A percentile compares a stretch with the other conserved stretches of the same genome.
phyloP scores from a whole-genome alignment of 768 basidiomycete species.

The Phlebiopsis flavidoalba region DNA sequence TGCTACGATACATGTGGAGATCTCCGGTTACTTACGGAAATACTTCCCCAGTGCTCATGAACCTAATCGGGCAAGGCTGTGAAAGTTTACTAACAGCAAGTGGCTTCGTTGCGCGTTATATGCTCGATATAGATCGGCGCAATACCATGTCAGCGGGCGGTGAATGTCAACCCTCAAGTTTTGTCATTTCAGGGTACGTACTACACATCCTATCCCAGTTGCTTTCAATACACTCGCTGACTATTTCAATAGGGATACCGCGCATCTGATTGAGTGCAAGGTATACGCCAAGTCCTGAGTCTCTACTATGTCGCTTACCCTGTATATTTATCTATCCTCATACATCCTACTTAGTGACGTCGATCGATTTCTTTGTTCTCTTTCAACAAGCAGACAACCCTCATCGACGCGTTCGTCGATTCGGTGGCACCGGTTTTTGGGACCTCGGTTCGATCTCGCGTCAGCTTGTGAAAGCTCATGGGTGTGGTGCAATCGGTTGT shows the following conservation, averaged over 20 bases:
- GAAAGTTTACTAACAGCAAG: slow-evolving; percentile 64
- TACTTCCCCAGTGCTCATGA: slow-evolving; percentile 55
- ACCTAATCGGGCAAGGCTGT: slow-evolving; percentile 73
- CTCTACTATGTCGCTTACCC: too few relatives aligned
- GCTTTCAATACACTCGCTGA: neutral
- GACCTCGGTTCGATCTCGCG: slow-evolving; percentile 71
- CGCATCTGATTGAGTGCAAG: slow-evolving; percentile 59
- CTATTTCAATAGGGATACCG: slow-evolving; percentile 50
- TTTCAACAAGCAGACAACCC: slow-evolving; percentile 79
- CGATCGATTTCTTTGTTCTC: slow-evolving; percentile 62
- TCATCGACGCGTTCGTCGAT: slow-evolving; percentile 71
- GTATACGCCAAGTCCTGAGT: slow-evolving; percentile 9
- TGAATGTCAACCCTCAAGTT: slow-evolving; percentile 54
- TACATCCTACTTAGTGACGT: slow-evolving; percentile 43
- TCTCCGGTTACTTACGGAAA: slow-evolving; percentile 2
- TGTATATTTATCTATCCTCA: neutral
- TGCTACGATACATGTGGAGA: neutral
- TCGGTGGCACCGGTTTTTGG: slow-evolving; percentile 72
- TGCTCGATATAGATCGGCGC: slow-evolving; percentile 56
- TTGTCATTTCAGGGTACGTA: slow-evolving; percentile 57
- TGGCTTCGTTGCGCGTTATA: slow-evolving; percentile 58
- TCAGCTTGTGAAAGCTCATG: slow-evolving; percentile 72
- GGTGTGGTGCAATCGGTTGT: slow-evolving; percentile 68
- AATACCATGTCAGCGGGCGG: slow-evolving; percentile 27
- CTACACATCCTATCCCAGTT: neutral